phyloP scores from a whole-genome alignment of 140 eudicot genomes.

The Senecio squalidus region DNA sequence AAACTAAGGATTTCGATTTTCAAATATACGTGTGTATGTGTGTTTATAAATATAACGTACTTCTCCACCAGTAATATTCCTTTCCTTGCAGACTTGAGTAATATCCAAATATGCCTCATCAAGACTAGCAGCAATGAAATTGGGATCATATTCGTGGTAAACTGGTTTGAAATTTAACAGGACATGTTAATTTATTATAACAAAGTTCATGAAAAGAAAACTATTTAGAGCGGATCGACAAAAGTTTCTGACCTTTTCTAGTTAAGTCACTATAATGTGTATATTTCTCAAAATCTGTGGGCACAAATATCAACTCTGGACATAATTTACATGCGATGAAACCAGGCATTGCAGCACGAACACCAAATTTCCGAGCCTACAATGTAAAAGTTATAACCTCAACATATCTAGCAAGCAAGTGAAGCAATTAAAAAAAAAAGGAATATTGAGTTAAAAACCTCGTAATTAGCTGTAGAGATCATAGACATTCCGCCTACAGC shows the following conservation, averaged over 20 bases:
- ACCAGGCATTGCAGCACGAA: slow-evolving; percentile 99
- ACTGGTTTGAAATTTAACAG: slow-evolving; percentile 29
- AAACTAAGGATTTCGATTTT: slow-evolving; percentile 8
- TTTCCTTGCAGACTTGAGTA: slow-evolving; percentile 70
- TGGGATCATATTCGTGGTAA: slow-evolving; percentile 74
- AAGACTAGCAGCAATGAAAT: slow-evolving; percentile 83
- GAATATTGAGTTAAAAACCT: slow-evolving; percentile 41
- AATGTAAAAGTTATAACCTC: slow-evolving; percentile 14
- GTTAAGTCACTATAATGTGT: slow-evolving; percentile 81
- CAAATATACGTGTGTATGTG: neutral
- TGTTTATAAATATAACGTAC: slow-evolving; percentile 36
- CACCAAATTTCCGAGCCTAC: slow-evolving; percentile 93
- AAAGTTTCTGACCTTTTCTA: slow-evolving; percentile 60
- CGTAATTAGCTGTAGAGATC: slow-evolving; percentile 97
- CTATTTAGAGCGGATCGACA: neutral
- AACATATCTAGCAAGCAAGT: slow-evolving; percentile 3
- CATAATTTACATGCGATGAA: slow-evolving; percentile 93
- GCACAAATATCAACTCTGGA: slow-evolving; percentile 86
- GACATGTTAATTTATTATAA: neutral
- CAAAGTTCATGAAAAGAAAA: neutral
- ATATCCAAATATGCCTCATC: slow-evolving; percentile 98
- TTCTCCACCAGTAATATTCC: slow-evolving; percentile 57
- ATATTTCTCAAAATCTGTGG: slow-evolving; percentile 83
- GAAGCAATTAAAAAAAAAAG: neutral
- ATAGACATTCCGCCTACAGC: slow-evolving; percentile 98